phyloP scores from a whole-genome alignment of 257 asterid species.

The Solanum chaucha region DNA sequence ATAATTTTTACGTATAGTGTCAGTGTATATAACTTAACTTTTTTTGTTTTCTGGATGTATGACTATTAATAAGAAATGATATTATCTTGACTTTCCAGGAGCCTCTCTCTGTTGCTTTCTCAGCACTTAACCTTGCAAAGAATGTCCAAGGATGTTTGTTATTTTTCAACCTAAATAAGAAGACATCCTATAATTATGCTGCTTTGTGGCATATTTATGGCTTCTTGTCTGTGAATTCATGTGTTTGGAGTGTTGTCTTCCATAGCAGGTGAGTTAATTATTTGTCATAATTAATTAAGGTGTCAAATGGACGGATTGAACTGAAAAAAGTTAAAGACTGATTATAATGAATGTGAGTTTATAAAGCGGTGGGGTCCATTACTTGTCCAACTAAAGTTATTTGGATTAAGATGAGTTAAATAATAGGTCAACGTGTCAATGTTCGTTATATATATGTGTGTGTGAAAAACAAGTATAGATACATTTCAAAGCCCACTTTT shows the following conservation, averaged over 20 bases:
- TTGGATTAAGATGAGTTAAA: background rate
- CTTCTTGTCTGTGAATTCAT: slow-evolving; percentile 54
- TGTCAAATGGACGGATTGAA: background rate
- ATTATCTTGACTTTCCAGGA: slow-evolving; percentile 34
- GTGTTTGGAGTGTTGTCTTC: slow-evolving; percentile 81
- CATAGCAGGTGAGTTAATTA: slow-evolving; percentile 53
- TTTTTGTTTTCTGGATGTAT: no score
- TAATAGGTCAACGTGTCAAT: background rate
- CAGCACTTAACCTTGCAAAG: slow-evolving; percentile 70
- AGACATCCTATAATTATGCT: slow-evolving; percentile 62
- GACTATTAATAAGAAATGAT: background rate
- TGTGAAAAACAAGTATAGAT: background rate
- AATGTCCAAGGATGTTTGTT: slow-evolving; percentile 85
- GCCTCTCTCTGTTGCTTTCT: slow-evolving; percentile 81
- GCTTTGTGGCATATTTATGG: slow-evolving; percentile 74
- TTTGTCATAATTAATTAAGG: background rate
- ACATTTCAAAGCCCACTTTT: background rate
- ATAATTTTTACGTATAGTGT: background rate
- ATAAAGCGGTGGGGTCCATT: background rate
- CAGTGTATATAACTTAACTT: background rate
- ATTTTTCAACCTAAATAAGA: slow-evolving; percentile 59
- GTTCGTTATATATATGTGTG: background rate
- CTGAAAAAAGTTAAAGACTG: background rate
- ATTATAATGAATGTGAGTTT: background rate
- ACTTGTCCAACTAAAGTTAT: background rate